Percentiles rank a stretch among this genome's conserved stretches.
These are phyloP conservation scores for Globisporangium carolinianum DNA, from an alignment of 352 stramenopile species.

Conservation along the genomic window DNA sequence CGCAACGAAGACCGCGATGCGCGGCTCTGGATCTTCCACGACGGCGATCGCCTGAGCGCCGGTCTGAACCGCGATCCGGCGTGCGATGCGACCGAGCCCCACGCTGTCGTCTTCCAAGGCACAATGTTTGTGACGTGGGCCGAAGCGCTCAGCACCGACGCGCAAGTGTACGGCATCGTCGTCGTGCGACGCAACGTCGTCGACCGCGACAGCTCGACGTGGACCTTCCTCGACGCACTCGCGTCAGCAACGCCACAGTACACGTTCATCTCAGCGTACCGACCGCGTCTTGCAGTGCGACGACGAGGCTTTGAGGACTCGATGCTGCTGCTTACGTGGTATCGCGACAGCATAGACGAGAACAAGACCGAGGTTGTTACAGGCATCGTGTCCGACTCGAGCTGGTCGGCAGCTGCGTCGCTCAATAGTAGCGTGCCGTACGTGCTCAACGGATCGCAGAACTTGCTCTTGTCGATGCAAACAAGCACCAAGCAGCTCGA, in stretches of 20 bases:
- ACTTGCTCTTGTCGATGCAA: not conserved
- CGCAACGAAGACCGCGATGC: slow-evolving; percentile 43
- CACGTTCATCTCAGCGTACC: slow-evolving; percentile 38
- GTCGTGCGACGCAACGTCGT: slow-evolving; percentile 42
- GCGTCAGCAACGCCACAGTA: slow-evolving; percentile 17
- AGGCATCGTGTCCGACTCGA: slow-evolving; percentile 25
- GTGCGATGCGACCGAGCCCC: slow-evolving; percentile 37
- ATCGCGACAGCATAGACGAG: slow-evolving; percentile 32
- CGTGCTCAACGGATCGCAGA: not conserved
- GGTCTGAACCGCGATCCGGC: slow-evolving; percentile 46
- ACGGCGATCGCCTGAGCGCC: slow-evolving; percentile 29
- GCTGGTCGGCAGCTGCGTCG: slow-evolving; percentile 30
- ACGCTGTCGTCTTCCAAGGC: slow-evolving; percentile 35
- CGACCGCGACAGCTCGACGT: slow-evolving; percentile 46
- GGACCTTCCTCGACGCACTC: slow-evolving; percentile 35
- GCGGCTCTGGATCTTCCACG: slow-evolving; percentile 68
- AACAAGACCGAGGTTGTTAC: slow-evolving; percentile 42
- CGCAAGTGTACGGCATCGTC: slow-evolving; percentile 39
- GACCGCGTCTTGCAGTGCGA: slow-evolving; percentile 34
- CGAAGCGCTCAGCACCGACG: slow-evolving; percentile 21
- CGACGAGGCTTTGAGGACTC: slow-evolving; percentile 45
- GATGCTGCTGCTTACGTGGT: slow-evolving; percentile 42
- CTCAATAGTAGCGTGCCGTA: slow-evolving; percentile 20
- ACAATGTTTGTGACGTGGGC: slow-evolving; percentile 57
- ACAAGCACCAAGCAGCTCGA: slow-evolving; percentile 5